Percentiles rank a stretch among this genome's conserved stretches.
Evolutionary conservation across 768 basidiomycete genomes (phyloP).

Genomic region (Butyriboletus loyo): DNA sequence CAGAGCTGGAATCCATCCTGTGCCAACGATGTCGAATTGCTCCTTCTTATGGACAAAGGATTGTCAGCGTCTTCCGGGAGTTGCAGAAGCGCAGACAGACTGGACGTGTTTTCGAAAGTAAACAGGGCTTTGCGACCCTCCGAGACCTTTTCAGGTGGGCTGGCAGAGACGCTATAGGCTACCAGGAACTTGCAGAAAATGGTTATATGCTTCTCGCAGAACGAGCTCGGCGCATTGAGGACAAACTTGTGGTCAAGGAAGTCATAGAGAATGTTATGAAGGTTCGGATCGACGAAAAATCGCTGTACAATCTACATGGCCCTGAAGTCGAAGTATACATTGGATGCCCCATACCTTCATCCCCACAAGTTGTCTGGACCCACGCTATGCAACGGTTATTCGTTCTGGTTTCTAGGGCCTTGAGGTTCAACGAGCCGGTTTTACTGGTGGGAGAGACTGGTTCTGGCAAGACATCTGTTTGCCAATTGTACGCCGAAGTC

Average conservation of each 20-base stretch:
- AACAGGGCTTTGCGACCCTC: constrained; percentile 93
- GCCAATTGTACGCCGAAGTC: constrained; percentile 80
- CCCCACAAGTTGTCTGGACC: constrained; percentile 79
- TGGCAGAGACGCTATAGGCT: constrained; percentile 80
- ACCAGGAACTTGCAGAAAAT: constrained; percentile 91
- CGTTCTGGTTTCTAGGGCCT: constrained; percentile 76
- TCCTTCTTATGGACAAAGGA: constrained; percentile 87
- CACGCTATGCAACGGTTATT: constrained; percentile 89
- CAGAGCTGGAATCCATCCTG: constrained; percentile 91
- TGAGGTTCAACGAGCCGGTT: constrained; percentile 90
- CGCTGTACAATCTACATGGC: constrained; percentile 60
- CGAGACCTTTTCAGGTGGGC: constrained; percentile 99
- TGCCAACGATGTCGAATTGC: constrained; percentile 90
- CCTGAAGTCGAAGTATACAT: constrained; percentile 47
- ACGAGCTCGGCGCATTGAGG: constrained; percentile 78
- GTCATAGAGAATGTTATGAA: constrained; percentile 89
- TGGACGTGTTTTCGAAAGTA: constrained; percentile 93
- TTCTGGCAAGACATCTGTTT: constrained; percentile 95
- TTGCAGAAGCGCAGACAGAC: constrained; percentile 89
- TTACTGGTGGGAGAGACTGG: constrained; percentile 97
- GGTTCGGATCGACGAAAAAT: constrained; percentile 71
- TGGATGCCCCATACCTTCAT: constrained; percentile 49
- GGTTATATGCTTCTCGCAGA: constrained; percentile 98
- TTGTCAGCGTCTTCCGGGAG: constrained; percentile 90
- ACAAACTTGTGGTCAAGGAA: constrained; percentile 86